phyloP scores from a whole-genome alignment of 2,329 filamentous ascomycete species.

The Colletotrichum sp. region DNA sequence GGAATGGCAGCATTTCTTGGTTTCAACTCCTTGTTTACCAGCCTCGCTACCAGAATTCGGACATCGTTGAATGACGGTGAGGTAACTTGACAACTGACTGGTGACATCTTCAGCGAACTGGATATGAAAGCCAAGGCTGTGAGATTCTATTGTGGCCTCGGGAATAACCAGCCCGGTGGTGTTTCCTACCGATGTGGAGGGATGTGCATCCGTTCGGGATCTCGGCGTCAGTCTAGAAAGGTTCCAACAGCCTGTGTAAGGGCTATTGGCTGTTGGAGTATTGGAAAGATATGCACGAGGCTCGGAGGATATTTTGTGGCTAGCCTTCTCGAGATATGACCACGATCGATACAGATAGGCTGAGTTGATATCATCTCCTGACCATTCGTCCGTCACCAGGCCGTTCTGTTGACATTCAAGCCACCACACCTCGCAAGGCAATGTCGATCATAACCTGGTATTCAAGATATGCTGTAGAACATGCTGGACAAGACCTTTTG shows the following conservation, averaged over 20 bases:
- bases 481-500: not conserved
- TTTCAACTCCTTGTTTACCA: not conserved
- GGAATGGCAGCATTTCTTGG: not conserved
- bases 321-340: not conserved
- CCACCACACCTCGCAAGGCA: fast-evolving
- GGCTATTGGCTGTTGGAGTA: not conserved
- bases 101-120: not conserved
- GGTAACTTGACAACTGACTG: not conserved
- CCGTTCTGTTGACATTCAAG: not conserved
- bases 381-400: not conserved
- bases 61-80: not conserved
- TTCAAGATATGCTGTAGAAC: not conserved
- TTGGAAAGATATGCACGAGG: not conserved
- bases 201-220: not conserved
- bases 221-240: not conserved
- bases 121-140: not conserved
- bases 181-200: not conserved
- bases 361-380: not conserved
- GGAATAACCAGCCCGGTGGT: not conserved
- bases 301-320: not conserved
- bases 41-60: not conserved
- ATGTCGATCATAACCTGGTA: not conserved
- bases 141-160: not conserved
- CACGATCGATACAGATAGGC: not conserved
- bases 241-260: not conserved